These are phyloP conservation scores for Trypanosoma caninum DNA, from an alignment of 208 protist species.

Conservation along the genomic window DNA sequence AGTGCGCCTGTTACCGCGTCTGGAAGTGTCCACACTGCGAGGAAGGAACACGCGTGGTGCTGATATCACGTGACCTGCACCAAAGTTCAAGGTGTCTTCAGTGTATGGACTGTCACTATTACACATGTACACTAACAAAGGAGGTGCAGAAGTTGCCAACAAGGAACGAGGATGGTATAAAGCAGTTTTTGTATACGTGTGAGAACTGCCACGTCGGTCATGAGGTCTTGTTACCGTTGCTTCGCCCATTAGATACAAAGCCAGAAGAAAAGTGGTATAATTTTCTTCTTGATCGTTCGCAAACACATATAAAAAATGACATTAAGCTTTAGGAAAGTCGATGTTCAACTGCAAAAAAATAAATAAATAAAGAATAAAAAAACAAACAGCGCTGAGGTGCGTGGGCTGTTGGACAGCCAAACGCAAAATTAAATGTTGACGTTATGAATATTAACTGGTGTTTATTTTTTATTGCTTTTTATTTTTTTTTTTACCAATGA, in stretches of 20 bases:
- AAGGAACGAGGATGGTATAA: slow-evolving; percentile 78
- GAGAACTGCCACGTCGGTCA: slow-evolving; percentile 71
- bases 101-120: slow-evolving; percentile 86
- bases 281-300: slow-evolving; percentile 64
- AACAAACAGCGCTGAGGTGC: neutral
- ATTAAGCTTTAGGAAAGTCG: slow-evolving; percentile 37
- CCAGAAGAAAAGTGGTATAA: slow-evolving; percentile 76
- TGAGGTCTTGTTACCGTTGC: slow-evolving; percentile 76
- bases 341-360: neutral
- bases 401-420: too few species aligned
- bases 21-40: slow-evolving; percentile 75
- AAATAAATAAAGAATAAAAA: neutral
- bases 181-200: slow-evolving; percentile 72
- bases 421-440: too few species aligned
- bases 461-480: too few species aligned
- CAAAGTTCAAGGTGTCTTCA: slow-evolving; percentile 76
- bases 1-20: slow-evolving; percentile 78
- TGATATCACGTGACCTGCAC: slow-evolving; percentile 78
- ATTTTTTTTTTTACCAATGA: neutral
- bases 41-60: slow-evolving; percentile 39
- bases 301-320: slow-evolving; percentile 49
- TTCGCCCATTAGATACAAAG: slow-evolving; percentile 65
- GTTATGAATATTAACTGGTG: too few species aligned
- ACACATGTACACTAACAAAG: slow-evolving; percentile 73
- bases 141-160: slow-evolving; percentile 75